These are phyloP conservation scores for Coprinellus micaceus DNA, from an alignment of 768 basidiomycete genomes.

Conservation along the genomic window DNA sequence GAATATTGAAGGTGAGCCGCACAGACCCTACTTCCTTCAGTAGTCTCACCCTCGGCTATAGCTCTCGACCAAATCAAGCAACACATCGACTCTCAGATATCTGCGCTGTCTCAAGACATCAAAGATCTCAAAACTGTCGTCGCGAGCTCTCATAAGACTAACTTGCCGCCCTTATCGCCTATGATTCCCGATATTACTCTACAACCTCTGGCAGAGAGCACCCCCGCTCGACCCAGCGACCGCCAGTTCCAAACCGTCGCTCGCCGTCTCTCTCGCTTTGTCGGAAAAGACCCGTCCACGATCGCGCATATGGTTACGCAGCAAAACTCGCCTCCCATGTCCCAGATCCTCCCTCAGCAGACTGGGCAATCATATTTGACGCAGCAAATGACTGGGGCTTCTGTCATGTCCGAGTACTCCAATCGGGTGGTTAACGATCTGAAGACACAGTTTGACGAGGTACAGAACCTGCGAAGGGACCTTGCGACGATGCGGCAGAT, in stretches of 20 bases:
- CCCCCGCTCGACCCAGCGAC: constrained; percentile 70
- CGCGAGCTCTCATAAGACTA: constrained; percentile 46
- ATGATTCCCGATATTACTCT: constrained; percentile 44
- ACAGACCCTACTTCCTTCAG: constrained; percentile 5
- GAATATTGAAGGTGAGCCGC: constrained; percentile 90
- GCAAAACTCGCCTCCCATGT: constrained; percentile 20
- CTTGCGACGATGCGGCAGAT: constrained; percentile 91
- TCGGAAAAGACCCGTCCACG: constrained; percentile 38
- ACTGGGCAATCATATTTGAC: constrained; percentile 69
- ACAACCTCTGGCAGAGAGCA: constrained; percentile 61
- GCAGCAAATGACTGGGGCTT: constrained; percentile 76
- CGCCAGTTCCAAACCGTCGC: constrained; percentile 71
- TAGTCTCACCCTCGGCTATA: constrained; percentile 28
- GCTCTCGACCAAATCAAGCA: constrained; percentile 98
- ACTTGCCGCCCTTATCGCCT: constrained; percentile 33
- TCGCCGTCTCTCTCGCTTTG: constrained; percentile 68
- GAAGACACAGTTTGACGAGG: constrained; percentile 91
- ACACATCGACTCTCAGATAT: constrained; percentile 92
- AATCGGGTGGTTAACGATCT: constrained; percentile 74
- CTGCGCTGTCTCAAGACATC: constrained; percentile 78
- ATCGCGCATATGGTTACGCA: constrained; percentile 22
- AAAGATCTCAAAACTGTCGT: constrained; percentile 80
- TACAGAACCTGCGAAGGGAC: constrained; percentile 90
- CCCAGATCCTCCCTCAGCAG: constrained; percentile 50
- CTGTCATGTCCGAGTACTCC: constrained; percentile 68